Conservation (phyloP, 2,329 filamentous ascomycete genomes). For the Fusarium lyarnte region DNA sequence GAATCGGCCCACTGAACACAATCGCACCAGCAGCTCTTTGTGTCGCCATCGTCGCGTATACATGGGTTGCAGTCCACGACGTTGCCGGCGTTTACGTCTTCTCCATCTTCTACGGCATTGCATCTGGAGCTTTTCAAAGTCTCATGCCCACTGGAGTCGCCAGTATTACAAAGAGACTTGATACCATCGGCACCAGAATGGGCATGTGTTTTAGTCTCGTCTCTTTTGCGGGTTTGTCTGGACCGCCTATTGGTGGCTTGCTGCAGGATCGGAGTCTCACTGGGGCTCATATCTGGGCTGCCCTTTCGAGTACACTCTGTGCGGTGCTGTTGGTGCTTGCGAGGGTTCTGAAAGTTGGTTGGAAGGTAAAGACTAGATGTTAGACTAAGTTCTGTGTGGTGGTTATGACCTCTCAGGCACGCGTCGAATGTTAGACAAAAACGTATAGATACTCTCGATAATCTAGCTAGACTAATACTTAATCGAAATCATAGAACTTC, state of each 20-base stretch:
- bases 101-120: conserved; percentile 44
- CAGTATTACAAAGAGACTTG: conserved; percentile 51
- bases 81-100: conserved; percentile 50
- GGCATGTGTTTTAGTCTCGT: conserved; percentile 54
- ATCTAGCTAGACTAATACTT: background rate
- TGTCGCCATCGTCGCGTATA: conserved; percentile 46
- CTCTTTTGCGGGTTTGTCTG: conserved; percentile 51
- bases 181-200: conserved; percentile 52
- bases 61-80: conserved; percentile 51
- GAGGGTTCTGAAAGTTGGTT: conserved; percentile 31
- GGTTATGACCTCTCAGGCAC: rapidly evolving
- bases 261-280: conserved; percentile 38
- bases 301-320: conserved; percentile 42
- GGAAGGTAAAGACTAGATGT: conserved; percentile 30
- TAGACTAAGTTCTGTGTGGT: background rate
- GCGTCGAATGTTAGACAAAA: rapidly evolving
- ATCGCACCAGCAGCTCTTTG: conserved; percentile 44
- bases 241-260: conserved; percentile 51
- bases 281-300: conserved; percentile 49
- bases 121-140: conserved; percentile 51
- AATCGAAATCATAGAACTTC: conserved; percentile 35
- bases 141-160: conserved; percentile 52
- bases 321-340: conserved; percentile 30
- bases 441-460: background rate
- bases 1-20: conserved; percentile 50